phyloP scores from a whole-genome alignment of 306 rosid genomes.

The Amphicarpaea edgeworthii region DNA sequence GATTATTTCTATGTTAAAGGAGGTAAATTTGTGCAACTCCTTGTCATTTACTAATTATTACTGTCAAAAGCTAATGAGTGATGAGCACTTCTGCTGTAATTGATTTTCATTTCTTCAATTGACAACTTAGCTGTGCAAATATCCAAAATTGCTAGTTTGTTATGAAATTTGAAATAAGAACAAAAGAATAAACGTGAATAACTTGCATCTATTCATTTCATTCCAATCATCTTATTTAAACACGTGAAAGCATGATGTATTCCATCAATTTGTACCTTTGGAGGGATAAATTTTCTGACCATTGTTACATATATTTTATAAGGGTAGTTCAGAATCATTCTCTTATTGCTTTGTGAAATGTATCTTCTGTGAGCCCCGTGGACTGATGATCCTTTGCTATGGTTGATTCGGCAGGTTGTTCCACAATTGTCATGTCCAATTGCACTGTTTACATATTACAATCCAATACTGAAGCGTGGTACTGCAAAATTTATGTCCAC shows the following conservation, averaged over 20 bases:
- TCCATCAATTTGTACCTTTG: constrained; percentile 30
- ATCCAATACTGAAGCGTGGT: constrained; percentile 93
- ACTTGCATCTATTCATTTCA: constrained; percentile 14
- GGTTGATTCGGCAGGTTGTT: constrained; percentile 68
- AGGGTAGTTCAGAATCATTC: constrained; percentile 29
- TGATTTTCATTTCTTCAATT: constrained; percentile 6
- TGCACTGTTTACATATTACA: constrained; percentile 87
- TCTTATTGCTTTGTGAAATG: constrained; percentile 4
- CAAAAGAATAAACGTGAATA: background rate
- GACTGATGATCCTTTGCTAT: constrained; percentile 23
- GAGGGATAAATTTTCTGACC: constrained; percentile 23
- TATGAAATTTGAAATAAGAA: constrained; percentile 4
- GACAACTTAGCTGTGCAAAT: constrained; percentile 14
- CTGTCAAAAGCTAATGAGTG: constrained; percentile 4
- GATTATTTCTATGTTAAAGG: constrained; percentile 83
- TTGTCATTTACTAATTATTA: constrained; percentile 21
- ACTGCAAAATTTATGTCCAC: constrained; percentile 73
- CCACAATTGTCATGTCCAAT: constrained; percentile 87
- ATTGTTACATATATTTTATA: background rate
- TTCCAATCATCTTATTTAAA: constrained; percentile 15
- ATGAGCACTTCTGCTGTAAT: background rate
- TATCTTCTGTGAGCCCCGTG: constrained; percentile 21
- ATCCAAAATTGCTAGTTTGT: constrained; percentile 30
- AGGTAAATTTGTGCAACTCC: constrained; percentile 59
- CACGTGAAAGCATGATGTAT: constrained; percentile 17